Evolutionary conservation across 306 rosid genomes (phyloP).

Genomic region (Spatholobus suberectus): DNA sequence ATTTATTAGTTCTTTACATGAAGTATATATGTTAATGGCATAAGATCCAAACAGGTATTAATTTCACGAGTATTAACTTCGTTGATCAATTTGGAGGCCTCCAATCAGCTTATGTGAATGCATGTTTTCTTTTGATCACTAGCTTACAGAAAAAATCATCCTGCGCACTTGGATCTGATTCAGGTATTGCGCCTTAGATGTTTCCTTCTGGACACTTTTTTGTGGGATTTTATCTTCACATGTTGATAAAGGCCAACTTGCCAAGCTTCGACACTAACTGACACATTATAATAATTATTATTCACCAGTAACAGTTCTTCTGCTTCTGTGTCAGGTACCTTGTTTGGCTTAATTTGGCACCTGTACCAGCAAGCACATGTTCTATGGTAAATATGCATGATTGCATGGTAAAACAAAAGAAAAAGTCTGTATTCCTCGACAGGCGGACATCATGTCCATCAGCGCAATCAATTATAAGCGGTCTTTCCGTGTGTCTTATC

Average conservation of each 20-base stretch:
- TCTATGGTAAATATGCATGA: background rate
- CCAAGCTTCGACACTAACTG: background rate
- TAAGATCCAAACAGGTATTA: too few species aligned
- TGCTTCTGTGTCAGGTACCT: background rate
- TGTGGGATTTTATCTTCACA: constrained; percentile 18
- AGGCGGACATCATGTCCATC: background rate
- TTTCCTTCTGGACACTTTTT: too few species aligned
- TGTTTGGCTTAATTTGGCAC: constrained; percentile 34
- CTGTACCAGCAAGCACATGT: background rate
- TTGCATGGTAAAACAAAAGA: background rate
- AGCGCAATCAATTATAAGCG: constrained; percentile 7
- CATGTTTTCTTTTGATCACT: too few species aligned
- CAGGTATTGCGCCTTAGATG: background rate
- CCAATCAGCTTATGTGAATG: too few species aligned
- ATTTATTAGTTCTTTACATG: too few species aligned
- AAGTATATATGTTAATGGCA: too few species aligned
- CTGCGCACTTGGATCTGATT: background rate
- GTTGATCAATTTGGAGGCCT: too few species aligned
- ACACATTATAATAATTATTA: background rate
- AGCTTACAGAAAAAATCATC: too few species aligned
- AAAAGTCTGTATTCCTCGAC: background rate
- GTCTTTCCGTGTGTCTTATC: constrained; percentile 3
- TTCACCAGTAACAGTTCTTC: background rate
- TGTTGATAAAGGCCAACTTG: background rate
- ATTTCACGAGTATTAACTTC: too few species aligned